Percentiles rank a stretch among this genome's conserved stretches.
These are phyloP conservation scores for Irineochytrium annulatum DNA, from an alignment of 192 early-diverging fungal genomes.

Conservation along the genomic window DNA sequence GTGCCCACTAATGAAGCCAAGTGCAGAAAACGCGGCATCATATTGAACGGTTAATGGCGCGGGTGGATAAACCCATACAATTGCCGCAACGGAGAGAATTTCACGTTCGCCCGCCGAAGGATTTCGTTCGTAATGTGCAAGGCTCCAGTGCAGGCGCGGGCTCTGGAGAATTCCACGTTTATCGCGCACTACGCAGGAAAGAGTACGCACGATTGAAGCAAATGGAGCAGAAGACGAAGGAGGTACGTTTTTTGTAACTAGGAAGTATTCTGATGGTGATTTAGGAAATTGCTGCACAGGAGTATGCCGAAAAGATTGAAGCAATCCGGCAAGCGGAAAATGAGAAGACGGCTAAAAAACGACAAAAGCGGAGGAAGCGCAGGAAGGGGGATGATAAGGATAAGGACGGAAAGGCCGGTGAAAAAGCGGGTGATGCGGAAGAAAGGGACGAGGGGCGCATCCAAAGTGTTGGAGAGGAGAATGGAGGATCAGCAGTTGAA, in stretches of 20 bases:
- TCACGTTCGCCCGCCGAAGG: conserved; percentile 59
- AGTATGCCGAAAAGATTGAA: conserved; percentile 57
- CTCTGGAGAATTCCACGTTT: conserved; percentile 94
- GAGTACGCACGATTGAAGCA: conserved; percentile 77
- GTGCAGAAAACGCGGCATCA: conserved; percentile 36
- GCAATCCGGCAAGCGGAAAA: conserved; percentile 62
- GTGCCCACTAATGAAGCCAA: no score
- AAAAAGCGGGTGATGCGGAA: no score
- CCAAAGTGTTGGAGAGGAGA: no score
- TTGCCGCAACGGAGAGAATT: conserved; percentile 52
- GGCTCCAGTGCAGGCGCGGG: conserved; percentile 94
- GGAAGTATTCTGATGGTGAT: neutral
- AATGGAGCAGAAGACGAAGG: conserved; percentile 68
- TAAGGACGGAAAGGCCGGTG: conserved; percentile 28
- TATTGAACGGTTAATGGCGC: conserved; percentile 68
- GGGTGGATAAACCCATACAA: conserved; percentile 76
- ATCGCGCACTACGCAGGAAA: conserved; percentile 77
- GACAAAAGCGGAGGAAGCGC: conserved; percentile 82
- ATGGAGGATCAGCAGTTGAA: no score
- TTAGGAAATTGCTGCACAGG: conserved; percentile 55
- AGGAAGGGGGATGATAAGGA: conserved; percentile 26
- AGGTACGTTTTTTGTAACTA: conserved; percentile 40
- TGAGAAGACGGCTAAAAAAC: conserved; percentile 81
- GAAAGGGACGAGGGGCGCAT: no score
- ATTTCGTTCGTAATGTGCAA: conserved; percentile 86